Percentiles rank a stretch among this genome's conserved stretches.
Conservation (phyloP, 306 rosid species). For the Trifolium repens region DNA sequence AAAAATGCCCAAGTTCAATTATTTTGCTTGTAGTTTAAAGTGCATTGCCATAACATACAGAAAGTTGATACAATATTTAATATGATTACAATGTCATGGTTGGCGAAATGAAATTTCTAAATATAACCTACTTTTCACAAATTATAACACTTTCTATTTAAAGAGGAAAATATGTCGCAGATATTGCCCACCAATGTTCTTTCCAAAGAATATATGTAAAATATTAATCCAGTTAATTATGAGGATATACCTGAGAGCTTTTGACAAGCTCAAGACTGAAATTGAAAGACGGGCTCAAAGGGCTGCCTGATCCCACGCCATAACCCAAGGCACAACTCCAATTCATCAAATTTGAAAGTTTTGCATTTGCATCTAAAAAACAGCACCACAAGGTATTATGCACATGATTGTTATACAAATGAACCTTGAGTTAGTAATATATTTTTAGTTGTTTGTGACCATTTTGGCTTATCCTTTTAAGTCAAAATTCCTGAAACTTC, state of each 20-base stretch:
- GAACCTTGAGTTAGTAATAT: constrained; percentile 9
- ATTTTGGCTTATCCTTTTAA: constrained; percentile 26
- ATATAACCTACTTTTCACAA: constrained; percentile 24
- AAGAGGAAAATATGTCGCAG: constrained; percentile 18
- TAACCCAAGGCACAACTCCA: constrained; percentile 95
- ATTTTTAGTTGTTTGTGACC: constrained; percentile 12
- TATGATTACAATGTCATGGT: constrained; percentile 8
- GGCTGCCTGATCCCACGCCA: constrained; percentile 88
- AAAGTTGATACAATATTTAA: constrained; percentile 20
- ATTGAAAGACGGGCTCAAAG: constrained; percentile 89
- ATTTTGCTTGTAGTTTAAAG: constrained; percentile 33
- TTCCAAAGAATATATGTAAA: constrained; percentile 34
- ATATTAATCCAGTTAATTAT: constrained; percentile 27
- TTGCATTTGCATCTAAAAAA: constrained; percentile 60
- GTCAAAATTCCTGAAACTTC: constrained; percentile 28
- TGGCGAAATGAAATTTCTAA: constrained; percentile 22
- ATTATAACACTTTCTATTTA: constrained; percentile 12
- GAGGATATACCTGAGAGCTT: constrained; percentile 69
- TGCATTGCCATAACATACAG: constrained; percentile 10
- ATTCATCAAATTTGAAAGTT: constrained; percentile 65
- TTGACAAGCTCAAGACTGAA: constrained; percentile 81
- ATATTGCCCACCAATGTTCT: constrained; percentile 23
- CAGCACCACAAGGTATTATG: constrained; percentile 37
- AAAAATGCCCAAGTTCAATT: constrained; percentile 16
- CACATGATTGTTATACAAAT: constrained; percentile 15